Evolutionary conservation across 31 red algal genomes (phyloP).

Genomic region (Endocladia muricata): DNA sequence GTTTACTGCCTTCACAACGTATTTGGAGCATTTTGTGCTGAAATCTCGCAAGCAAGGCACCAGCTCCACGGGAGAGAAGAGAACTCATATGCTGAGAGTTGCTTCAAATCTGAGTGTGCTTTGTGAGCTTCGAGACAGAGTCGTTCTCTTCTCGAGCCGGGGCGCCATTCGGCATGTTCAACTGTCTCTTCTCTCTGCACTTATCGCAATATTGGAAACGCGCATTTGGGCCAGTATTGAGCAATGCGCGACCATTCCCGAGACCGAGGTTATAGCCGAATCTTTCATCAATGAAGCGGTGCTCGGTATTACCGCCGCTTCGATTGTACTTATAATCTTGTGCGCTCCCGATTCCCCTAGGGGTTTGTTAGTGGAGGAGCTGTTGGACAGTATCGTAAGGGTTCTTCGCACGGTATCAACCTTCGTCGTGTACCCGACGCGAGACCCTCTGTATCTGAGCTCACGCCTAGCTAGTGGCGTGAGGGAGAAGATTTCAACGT

Average conservation of each 20-base stretch:
- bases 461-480: neutral
- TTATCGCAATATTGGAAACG: constrained; percentile 38
- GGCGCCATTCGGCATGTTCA: constrained; percentile 20
- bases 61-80: too few species aligned
- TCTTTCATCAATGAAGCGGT: neutral
- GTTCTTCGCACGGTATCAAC: constrained; percentile 22
- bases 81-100: constrained; percentile 1
- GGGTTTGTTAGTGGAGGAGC: constrained; percentile 47
- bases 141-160: neutral
- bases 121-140: constrained; percentile 19
- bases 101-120: constrained; percentile 20
- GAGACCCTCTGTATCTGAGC: constrained; percentile 38
- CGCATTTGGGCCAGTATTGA: constrained; percentile 1
- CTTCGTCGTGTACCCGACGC: constrained; percentile 32
- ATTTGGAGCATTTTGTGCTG: constrained; percentile 18
- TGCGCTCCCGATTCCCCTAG: constrained; percentile 38
- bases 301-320: constrained; percentile 25
- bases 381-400: constrained; percentile 32
- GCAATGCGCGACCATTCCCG: neutral
- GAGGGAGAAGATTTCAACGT: constrained; percentile 8
- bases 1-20: constrained; percentile 15
- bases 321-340: constrained; percentile 39
- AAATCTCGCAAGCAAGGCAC: neutral
- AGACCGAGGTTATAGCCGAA: neutral
- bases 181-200: constrained; percentile 22